Evolutionary conservation across 495 filamentous ascomycete species (phyloP).

Genomic region (Hypomontagnella monticulosa): DNA sequence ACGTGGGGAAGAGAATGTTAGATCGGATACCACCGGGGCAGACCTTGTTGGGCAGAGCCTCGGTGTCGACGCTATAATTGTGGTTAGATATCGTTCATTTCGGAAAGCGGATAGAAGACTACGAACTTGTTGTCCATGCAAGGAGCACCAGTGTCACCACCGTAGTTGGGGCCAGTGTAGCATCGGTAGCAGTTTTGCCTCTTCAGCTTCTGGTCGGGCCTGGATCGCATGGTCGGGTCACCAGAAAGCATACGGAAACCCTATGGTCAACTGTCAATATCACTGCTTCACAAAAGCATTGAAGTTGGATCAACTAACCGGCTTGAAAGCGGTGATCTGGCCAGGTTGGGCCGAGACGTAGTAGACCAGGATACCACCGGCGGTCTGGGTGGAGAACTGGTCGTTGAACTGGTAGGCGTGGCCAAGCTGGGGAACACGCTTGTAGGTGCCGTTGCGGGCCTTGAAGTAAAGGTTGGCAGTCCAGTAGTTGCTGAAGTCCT

Average conservation of each 20-base stretch:
- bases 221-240: constrained; percentile 54
- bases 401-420: constrained; percentile 58
- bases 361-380: constrained; percentile 62
- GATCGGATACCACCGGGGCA: constrained; percentile 60
- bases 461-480: constrained; percentile 63
- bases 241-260: constrained; percentile 66
- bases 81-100: constrained; percentile 12
- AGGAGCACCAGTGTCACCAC: constrained; percentile 55
- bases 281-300: not conserved
- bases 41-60: constrained; percentile 51
- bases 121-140: constrained; percentile 51
- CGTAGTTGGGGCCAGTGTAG: constrained; percentile 61
- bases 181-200: constrained; percentile 60
- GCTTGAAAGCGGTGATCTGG: constrained; percentile 63
- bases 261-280: constrained; percentile 29
- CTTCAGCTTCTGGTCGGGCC: constrained; percentile 50
- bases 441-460: constrained; percentile 60
- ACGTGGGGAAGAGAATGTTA: constrained; percentile 64
- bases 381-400: constrained; percentile 57
- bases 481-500: constrained; percentile 64
- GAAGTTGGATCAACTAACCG: constrained; percentile 41
- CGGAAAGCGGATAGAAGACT: not conserved
- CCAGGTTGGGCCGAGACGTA: constrained; percentile 63
- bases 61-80: constrained; percentile 48
- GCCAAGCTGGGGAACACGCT: constrained; percentile 59